A percentile compares a stretch with the other conserved stretches of the same genome.
Evolutionary conservation across 225 moss, liverwort and hornwort species (phyloP).

Genomic region (Physcomitrellopsis africana): DNA sequence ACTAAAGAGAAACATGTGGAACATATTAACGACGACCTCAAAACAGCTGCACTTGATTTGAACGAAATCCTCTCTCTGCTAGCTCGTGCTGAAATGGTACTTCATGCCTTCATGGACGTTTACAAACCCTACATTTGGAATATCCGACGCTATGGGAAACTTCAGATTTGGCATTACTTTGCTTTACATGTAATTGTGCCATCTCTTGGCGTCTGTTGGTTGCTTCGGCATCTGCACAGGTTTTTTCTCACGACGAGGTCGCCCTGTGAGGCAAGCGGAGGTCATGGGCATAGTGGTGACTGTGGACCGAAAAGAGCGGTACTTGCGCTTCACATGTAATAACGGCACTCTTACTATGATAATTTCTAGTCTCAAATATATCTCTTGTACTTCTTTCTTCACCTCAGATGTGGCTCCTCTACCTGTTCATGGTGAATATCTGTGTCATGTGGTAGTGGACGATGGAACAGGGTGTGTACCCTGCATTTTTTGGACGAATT

Average conservation of each 20-base stretch:
- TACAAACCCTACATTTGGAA: not conserved
- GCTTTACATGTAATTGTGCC: not conserved
- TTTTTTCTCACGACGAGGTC: conserved; percentile 59
- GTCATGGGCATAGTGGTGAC: conserved; percentile 81
- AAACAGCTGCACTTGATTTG: too few species aligned
- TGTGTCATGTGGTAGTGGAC: conserved; percentile 61
- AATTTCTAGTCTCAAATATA: not conserved
- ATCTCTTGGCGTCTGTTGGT: not conserved
- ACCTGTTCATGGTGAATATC: not conserved
- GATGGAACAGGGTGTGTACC: conserved; percentile 94
- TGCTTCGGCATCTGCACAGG: conserved; percentile 41
- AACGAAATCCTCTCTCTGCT: too few species aligned
- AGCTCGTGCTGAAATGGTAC: not conserved
- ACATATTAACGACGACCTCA: too few species aligned
- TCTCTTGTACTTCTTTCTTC: not conserved
- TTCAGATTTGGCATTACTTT: not conserved
- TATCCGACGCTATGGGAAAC: not conserved
- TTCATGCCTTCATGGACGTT: too few species aligned
- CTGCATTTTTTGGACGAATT: conserved; percentile 88
- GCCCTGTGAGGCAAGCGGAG: conserved; percentile 80
- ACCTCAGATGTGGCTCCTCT: not conserved
- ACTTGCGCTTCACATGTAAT: conserved; percentile 67
- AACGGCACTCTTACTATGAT: not conserved
- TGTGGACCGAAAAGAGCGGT: conserved; percentile 76
- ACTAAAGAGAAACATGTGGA: too few species aligned